Evolutionary conservation across 2,329 filamentous ascomycete species (phyloP).

Genomic region (Calonectria fujianensis): DNA sequence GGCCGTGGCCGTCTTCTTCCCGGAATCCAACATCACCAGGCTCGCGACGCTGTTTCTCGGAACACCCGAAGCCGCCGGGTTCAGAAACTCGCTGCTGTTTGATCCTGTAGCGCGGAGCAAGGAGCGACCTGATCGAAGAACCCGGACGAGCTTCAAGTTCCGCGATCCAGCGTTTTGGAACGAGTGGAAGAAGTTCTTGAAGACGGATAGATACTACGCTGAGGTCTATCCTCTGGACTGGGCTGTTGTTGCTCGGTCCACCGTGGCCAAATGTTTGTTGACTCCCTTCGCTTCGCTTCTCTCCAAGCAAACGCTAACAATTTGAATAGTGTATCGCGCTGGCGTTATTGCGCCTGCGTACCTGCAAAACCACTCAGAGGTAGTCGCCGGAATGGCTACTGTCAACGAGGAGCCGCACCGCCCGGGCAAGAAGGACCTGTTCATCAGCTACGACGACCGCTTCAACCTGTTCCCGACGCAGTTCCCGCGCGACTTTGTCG

Average conservation of each 20-base stretch:
- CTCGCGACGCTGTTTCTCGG: conserved; percentile 47
- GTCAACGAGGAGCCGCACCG: conserved; percentile 54
- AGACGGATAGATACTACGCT: conserved; percentile 38
- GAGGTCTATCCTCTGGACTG: conserved; percentile 55
- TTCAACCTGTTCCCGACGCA: conserved; percentile 39
- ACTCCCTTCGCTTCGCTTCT: too few species aligned
- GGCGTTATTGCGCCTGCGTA: conserved; percentile 52
- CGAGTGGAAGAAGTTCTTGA: conserved; percentile 48
- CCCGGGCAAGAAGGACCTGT: conserved; percentile 52
- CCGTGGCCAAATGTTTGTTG: conserved; percentile 49
- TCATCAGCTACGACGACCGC: conserved; percentile 55
- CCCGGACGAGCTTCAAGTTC: conserved; percentile 52
- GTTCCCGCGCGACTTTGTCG: conserved; percentile 40
- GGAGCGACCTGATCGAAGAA: conserved; percentile 48
- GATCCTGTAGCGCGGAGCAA: conserved; percentile 47
- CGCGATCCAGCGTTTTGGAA: conserved; percentile 50
- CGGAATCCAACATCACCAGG: conserved; percentile 28
- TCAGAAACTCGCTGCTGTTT: conserved; percentile 49
- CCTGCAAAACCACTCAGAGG: conserved; percentile 43
- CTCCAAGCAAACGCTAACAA: conserved; percentile 30
- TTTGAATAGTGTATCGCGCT: conserved; percentile 50
- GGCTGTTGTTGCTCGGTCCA: conserved; percentile 54
- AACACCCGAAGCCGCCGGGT: conserved; percentile 41
- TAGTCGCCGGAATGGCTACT: conserved; percentile 49
- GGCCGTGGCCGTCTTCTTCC: conserved; percentile 55